Evolutionary conservation across 2,329 filamentous ascomycete genomes (phyloP).

Genomic region (Fusarium denticulatum): DNA sequence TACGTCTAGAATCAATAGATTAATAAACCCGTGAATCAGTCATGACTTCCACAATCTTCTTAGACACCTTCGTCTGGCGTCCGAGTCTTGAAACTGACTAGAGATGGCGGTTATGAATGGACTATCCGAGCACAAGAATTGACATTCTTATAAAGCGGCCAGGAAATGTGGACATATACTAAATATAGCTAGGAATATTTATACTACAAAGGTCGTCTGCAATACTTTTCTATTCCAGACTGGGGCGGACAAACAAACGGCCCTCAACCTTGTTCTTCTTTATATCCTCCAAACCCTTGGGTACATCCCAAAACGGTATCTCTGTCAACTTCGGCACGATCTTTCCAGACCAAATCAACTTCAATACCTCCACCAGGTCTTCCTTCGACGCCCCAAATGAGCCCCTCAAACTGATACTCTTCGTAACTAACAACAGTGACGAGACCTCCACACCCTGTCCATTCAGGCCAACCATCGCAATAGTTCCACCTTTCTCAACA

Average conservation of each 20-base stretch:
- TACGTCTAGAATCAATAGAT: too few relatives aligned
- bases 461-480: neutral
- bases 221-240: neutral
- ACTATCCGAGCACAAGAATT: too few relatives aligned
- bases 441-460: neutral
- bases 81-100: too few relatives aligned
- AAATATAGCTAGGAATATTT: too few relatives aligned
- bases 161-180: too few relatives aligned
- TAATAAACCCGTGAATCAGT: too few relatives aligned
- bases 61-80: too few relatives aligned
- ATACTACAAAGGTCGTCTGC: too few relatives aligned
- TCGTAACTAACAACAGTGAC: neutral
- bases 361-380: neutral
- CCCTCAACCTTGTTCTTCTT: neutral
- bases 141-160: too few relatives aligned
- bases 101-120: too few relatives aligned
- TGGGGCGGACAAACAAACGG: neutral
- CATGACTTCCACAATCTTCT: too few relatives aligned
- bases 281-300: neutral
- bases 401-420: neutral
- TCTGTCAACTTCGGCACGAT: neutral
- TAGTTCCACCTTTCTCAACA: neutral
- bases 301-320: neutral
- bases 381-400: neutral
- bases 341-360: neutral